These are phyloP conservation scores for Vitis rupestris DNA, from an alignment of 164 flowering plant species.

Conservation along the genomic window DNA sequence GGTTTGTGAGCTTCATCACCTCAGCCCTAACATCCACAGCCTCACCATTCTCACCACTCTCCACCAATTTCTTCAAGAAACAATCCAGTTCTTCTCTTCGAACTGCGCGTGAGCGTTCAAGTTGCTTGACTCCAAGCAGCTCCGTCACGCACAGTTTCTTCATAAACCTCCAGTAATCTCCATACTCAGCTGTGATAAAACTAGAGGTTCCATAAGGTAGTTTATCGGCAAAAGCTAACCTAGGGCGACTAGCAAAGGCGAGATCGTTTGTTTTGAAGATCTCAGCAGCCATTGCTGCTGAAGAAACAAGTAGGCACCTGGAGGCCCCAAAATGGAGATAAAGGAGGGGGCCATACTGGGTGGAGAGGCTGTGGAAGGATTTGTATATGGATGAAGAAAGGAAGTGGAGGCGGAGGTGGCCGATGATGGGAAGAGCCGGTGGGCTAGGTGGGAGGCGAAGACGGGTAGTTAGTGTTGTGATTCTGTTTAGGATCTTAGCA, in stretches of 20 bases:
- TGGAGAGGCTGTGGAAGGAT: constrained; percentile 2
- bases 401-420: constrained; percentile 12
- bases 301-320: background rate
- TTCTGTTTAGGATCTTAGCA: constrained; percentile 3
- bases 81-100: background rate
- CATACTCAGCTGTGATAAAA: constrained; percentile 3
- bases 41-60: background rate
- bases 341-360: constrained; percentile 5
- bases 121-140: background rate
- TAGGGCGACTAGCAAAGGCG: background rate
- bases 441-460: constrained; percentile 9
- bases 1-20: background rate
- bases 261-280: constrained; percentile 6
- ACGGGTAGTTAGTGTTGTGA: background rate
- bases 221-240: background rate
- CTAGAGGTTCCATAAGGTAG: background rate
- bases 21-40: constrained; percentile 4
- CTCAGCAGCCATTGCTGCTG: background rate
- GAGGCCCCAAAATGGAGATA: constrained; percentile 5
- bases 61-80: background rate
- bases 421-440: constrained; percentile 12
- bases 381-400: background rate
- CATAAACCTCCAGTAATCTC: constrained; percentile 9
- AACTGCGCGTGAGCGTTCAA: background rate
- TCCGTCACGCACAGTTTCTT: constrained; percentile 9